Base-by-base conservation (phyloP, 2,329 filamentous ascomycete species). In the Xylaria multiplex region DNA sequence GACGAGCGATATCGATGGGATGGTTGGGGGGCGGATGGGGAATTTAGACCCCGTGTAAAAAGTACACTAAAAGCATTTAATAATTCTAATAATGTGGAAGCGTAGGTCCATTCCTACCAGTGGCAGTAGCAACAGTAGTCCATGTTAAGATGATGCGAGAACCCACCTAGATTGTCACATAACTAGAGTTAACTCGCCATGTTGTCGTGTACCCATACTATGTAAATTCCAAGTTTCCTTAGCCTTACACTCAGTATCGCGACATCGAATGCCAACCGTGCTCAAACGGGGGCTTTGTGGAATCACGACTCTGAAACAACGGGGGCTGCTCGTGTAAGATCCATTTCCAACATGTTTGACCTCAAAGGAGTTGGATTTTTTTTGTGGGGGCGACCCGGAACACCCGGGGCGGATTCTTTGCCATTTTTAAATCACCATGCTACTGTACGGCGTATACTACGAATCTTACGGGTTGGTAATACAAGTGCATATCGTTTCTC, bases 1-100 rank as follows among this genome's bases (percentile, higher is more conserved):
- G 66, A 43, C 48, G 48, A 59, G 45, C 66, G 86, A 90, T 64
- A 82, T 89, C 66, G 83, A 85, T 69, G 84, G 86, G 35, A 81
- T 83, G 53, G 78, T 82, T 64, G 83, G 83, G 75, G 81, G 79
- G 13, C 74, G 73, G 50, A 75, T 77, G 61, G 81, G 81, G 5
- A 81, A 81, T 49, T 74, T 46, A 19, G 43, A 46, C 43, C 48
- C 37, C 11, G 37, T 40, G 37, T 40, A 14, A 27, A 27, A 27
- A 27, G 27, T 27, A 27, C 19, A 19, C 19, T 19, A 19, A 19
- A 40, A 40, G 37, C 5, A 40, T 14, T 1, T 40, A 40, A 14
- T 27, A 27, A 27, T 27, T 27, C 27, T 5, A 27, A 40, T 14
- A 3, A 40, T 40, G 37, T 40, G 37, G 37, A 40, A 40, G 4